Evolutionary conservation across 192 early-diverging fungal species (phyloP).

Genomic region (Backusella sp.): DNA sequence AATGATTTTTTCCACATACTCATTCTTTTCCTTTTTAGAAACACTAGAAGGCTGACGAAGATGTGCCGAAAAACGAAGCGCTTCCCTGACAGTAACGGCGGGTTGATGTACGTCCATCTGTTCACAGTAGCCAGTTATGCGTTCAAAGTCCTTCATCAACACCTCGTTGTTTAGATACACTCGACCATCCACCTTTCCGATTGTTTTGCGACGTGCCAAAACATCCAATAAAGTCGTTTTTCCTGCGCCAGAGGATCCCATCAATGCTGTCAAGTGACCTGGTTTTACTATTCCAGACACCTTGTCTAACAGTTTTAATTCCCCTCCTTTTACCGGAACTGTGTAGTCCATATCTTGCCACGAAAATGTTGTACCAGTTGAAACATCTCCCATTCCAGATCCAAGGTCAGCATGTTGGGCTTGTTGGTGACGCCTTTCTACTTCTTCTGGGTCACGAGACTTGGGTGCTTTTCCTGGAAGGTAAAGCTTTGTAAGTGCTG

Average conservation of each 20-base stretch:
- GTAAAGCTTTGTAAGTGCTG: constrained; percentile 49
- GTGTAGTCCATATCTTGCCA: constrained; percentile 69
- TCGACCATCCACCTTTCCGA: constrained; percentile 56
- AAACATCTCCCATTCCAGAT: constrained; percentile 39
- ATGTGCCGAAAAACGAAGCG: constrained; percentile 76
- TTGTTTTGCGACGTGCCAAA: constrained; percentile 75
- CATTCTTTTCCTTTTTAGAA: constrained; percentile 44
- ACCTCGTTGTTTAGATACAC: constrained; percentile 57
- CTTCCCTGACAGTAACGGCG: constrained; percentile 88
- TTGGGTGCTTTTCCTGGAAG: constrained; percentile 36
- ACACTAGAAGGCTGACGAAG: constrained; percentile 63
- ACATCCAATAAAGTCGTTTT: constrained; percentile 78
- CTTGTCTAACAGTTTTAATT: constrained; percentile 62
- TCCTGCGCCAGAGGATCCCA: constrained; percentile 90
- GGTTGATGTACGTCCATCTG: constrained; percentile 87
- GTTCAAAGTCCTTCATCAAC: constrained; percentile 49
- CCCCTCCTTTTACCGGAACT: constrained; percentile 59
- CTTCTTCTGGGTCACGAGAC: constrained; percentile 17
- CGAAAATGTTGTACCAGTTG: constrained; percentile 49
- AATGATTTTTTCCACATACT: constrained; percentile 50
- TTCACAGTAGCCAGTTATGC: constrained; percentile 76
- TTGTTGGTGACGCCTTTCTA: constrained; percentile 30
- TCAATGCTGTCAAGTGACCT: constrained; percentile 82
- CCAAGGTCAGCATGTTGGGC: constrained; percentile 37
- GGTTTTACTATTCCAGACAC: constrained; percentile 70